A percentile compares a stretch with the other conserved stretches of the same genome.
phyloP scores from a whole-genome alignment of 805 yeast genomes.

The Candida vaughaniae region DNA sequence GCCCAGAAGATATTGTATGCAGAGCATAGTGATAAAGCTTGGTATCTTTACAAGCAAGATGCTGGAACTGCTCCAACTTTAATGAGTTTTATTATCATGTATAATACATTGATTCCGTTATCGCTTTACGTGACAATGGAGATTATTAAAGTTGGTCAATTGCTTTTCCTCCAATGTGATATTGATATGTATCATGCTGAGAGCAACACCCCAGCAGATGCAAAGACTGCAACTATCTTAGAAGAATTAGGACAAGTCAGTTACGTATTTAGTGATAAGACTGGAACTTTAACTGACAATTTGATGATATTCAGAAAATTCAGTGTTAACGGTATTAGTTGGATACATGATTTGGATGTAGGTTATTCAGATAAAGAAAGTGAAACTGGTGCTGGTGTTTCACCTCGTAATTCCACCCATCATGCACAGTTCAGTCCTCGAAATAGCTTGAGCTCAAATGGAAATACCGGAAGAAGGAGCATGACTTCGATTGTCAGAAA shows the following conservation, averaged over 20 bases:
- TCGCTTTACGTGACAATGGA: slow-evolving; percentile 97
- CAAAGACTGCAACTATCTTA: slow-evolving; percentile 90
- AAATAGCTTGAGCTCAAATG: background rate
- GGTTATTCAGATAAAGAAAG: too few relatives aligned
- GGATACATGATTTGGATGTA: slow-evolving; percentile 74
- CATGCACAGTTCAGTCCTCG: slow-evolving; percentile 1
- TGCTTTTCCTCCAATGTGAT: slow-evolving; percentile 79
- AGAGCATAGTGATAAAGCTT: slow-evolving; percentile 41
- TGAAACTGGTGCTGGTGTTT: background rate
- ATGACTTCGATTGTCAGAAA: slow-evolving; percentile 34
- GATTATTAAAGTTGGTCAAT: slow-evolving; percentile 85
- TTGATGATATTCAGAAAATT: slow-evolving; percentile 89
- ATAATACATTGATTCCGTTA: slow-evolving; percentile 91
- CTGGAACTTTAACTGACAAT: slow-evolving; percentile 96
- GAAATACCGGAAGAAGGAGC: slow-evolving; percentile 13
- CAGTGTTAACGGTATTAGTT: slow-evolving; percentile 82
- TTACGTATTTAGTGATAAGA: slow-evolving; percentile 91
- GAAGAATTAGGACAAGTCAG: slow-evolving; percentile 98
- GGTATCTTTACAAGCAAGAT: slow-evolving; percentile 75
- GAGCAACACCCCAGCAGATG: slow-evolving; percentile 88
- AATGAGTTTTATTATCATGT: slow-evolving; percentile 97
- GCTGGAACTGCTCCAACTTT: slow-evolving; percentile 86
- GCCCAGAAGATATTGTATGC: slow-evolving; percentile 61
- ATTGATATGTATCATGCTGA: slow-evolving; percentile 89
- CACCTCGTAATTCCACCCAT: background rate